Evolutionary conservation across 176 grass and related monocot genomes (phyloP).

Genomic region (Musa troglodytarum): DNA sequence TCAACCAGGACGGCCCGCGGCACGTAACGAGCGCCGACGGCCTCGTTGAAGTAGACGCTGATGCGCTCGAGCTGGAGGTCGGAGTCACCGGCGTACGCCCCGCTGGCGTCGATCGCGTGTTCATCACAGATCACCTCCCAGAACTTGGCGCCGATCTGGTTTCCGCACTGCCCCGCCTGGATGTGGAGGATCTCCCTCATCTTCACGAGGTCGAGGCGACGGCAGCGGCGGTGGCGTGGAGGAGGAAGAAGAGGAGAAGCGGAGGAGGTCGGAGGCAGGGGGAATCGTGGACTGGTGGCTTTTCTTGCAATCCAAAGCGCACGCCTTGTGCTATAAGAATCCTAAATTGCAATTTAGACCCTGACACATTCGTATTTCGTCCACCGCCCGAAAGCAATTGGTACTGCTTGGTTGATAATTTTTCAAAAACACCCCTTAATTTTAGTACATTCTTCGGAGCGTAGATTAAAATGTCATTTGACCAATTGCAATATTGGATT

Average conservation of each 20-base stretch:
- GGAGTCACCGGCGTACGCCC: constrained; percentile 7
- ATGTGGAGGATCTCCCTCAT: constrained; percentile 25
- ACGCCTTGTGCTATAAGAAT: not conserved
- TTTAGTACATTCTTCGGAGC: too few species aligned
- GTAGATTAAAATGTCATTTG: too few species aligned
- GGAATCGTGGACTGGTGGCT: too few species aligned
- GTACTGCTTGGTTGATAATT: too few species aligned
- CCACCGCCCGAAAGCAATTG: too few species aligned
- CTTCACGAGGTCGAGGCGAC: not conserved
- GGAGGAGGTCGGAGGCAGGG: not conserved
- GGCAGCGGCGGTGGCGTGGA: not conserved
- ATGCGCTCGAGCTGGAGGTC: constrained; percentile 19
- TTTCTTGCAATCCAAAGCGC: not conserved
- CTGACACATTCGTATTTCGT: not conserved
- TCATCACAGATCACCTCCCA: constrained; percentile 24
- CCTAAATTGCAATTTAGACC: not conserved
- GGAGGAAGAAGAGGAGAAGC: not conserved
- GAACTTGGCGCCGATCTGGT: constrained; percentile 23
- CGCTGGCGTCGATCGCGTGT: constrained; percentile 10
- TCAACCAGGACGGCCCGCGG: constrained; percentile 60
- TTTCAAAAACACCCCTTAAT: too few species aligned
- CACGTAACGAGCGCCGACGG: not conserved
- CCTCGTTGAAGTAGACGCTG: constrained; percentile 17
- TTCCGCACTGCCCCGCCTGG: constrained; percentile 17
- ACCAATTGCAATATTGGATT: too few species aligned